Conservation (phyloP, 2,329 filamentous ascomycete genomes). For the Apiospora marii region DNA sequence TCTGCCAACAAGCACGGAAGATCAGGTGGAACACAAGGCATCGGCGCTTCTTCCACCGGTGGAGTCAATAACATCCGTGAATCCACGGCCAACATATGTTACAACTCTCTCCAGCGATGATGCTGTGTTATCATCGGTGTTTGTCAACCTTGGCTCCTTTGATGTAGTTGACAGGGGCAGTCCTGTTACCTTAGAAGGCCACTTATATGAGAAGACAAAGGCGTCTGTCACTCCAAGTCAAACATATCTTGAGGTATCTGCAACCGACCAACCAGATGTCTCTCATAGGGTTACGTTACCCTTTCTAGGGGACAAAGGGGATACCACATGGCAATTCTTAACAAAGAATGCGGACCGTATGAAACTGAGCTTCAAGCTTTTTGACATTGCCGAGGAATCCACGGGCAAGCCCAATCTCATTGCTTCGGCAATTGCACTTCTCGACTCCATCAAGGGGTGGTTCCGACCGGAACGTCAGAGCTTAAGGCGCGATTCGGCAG, state of each 20-base stretch:
- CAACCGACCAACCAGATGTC: not conserved
- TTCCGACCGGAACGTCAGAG: conserved; percentile 29
- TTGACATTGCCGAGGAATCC: not conserved
- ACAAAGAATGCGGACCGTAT: conserved; percentile 17
- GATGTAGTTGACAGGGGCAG: not conserved
- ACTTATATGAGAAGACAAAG: not conserved
- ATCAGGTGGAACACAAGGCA: not conserved
- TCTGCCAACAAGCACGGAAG: not conserved
- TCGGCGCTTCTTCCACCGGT: not conserved
- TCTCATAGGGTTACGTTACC: conserved; percentile 24
- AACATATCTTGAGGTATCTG: conserved; percentile 1
- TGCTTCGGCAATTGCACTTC: conserved; percentile 17
- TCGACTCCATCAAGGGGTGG: conserved; percentile 25
- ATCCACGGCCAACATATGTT: not conserved
- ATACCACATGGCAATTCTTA: conserved; percentile 26
- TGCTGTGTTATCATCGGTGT: conserved; percentile 12
- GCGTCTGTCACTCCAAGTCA: not conserved
- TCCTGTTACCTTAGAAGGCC: conserved; percentile 6
- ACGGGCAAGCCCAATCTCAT: not conserved
- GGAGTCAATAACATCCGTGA: not conserved
- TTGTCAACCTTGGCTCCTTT: conserved; percentile 28
- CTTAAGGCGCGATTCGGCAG: conserved; percentile 26
- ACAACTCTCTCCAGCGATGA: not conserved
- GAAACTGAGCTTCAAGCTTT: conserved; percentile 27
- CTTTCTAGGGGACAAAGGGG: conserved; percentile 22